Evolutionary conservation across 352 stramenopile species (phyloP).

Genomic region (Globisporangium uncinulatum): DNA sequence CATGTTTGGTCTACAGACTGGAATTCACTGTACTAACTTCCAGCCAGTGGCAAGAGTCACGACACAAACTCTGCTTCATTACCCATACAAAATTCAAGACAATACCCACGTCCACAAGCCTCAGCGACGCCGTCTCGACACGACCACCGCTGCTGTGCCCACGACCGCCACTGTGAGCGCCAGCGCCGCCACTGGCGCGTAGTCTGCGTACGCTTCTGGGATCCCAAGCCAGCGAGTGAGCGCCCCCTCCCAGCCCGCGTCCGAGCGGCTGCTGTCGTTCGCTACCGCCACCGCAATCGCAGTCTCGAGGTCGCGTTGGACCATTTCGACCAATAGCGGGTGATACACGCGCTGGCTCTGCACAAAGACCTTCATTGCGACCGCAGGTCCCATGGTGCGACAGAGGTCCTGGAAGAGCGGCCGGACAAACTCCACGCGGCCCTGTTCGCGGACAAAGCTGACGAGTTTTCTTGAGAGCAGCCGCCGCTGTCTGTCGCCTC

Average conservation of each 20-base stretch:
- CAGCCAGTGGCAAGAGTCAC: too few species aligned
- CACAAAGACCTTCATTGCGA: conserved; percentile 29
- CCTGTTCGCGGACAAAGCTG: conserved; percentile 56
- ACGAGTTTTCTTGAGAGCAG: conserved; percentile 27
- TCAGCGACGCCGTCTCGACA: too few species aligned
- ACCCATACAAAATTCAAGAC: too few species aligned
- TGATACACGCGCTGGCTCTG: conserved; percentile 62
- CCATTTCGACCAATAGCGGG: conserved; percentile 67
- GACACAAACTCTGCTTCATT: too few species aligned
- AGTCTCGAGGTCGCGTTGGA: conserved; percentile 43
- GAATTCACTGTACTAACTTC: too few species aligned
- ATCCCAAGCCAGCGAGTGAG: too few species aligned
- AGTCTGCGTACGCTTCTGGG: too few species aligned
- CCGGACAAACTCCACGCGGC: conserved; percentile 75
- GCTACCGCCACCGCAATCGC: neutral
- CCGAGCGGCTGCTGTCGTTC: neutral
- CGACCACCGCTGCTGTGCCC: too few species aligned
- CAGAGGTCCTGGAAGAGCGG: conserved; percentile 61
- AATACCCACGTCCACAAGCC: neutral
- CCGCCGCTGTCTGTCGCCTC: too few species aligned
- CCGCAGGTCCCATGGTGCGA: conserved; percentile 19
- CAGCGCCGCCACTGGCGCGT: too few species aligned
- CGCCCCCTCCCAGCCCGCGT: too few species aligned
- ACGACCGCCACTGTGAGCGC: too few species aligned
- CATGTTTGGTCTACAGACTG: neutral